Evolutionary conservation across 768 basidiomycete genomes (phyloP).

Genomic region (Agrocybe praecox): DNA sequence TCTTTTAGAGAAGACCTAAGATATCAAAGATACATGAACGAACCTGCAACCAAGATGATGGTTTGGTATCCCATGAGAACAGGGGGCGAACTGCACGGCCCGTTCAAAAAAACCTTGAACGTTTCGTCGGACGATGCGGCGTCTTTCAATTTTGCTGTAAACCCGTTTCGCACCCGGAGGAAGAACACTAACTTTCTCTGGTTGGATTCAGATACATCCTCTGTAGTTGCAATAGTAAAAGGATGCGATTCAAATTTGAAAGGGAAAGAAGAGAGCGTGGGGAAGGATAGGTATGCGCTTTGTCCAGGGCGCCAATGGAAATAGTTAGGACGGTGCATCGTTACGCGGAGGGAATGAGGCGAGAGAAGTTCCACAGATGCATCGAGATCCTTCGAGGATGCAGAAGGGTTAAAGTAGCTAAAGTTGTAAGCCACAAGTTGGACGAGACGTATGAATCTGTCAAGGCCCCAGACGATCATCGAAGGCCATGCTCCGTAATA

Average conservation of each 20-base stretch:
- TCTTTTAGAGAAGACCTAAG: background rate
- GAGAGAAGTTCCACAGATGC: constrained; percentile 26
- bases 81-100: constrained; percentile 45
- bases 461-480: constrained; percentile 57
- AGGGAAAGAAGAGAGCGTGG: constrained; percentile 42
- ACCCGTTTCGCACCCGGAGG: constrained; percentile 58
- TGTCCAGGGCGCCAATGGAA: constrained; percentile 58
- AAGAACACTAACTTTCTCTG: constrained; percentile 56
- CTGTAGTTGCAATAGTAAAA: constrained; percentile 59
- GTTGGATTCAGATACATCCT: constrained; percentile 14
- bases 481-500: constrained; percentile 49
- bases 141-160: constrained; percentile 52
- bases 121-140: constrained; percentile 20
- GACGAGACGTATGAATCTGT: constrained; percentile 49
- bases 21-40: constrained; percentile 7
- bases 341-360: constrained; percentile 44
- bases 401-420: constrained; percentile 33
- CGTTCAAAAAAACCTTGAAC: constrained; percentile 55
- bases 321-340: constrained; percentile 37
- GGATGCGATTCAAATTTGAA: constrained; percentile 62
- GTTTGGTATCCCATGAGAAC: constrained; percentile 36
- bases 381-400: constrained; percentile 28
- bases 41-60: constrained; percentile 44
- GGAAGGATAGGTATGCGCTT: constrained; percentile 52
- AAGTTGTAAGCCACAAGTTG: constrained; percentile 48